These are phyloP conservation scores for Aspergillus sojae DNA, from an alignment of 2,329 filamentous ascomycete species.

Conservation along the genomic window DNA sequence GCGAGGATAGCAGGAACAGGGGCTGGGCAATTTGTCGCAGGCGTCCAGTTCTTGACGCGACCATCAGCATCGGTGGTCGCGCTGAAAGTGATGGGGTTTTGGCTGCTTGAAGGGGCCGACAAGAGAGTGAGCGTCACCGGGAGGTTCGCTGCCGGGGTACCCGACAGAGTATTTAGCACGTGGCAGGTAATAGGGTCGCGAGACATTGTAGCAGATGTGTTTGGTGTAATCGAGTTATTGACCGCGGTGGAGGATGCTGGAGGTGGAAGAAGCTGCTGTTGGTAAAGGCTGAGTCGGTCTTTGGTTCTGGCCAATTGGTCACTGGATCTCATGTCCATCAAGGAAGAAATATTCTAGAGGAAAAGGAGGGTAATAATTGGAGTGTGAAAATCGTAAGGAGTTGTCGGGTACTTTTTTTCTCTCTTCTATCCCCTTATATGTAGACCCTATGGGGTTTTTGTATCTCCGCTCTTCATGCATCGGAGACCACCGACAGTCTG, in stretches of 20 bases:
- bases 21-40: conserved; percentile 25
- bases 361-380: conserved; percentile 1
- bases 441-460: conserved; percentile 17
- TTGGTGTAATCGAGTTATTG: conserved; percentile 14
- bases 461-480: conserved; percentile 29
- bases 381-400: neutral
- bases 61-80: conserved; percentile 50
- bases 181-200: conserved; percentile 54
- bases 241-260: conserved; percentile 11
- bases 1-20: conserved; percentile 33
- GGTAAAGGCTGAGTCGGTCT: conserved; percentile 38
- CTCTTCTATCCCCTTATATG: neutral
- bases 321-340: conserved; percentile 27
- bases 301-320: conserved; percentile 28
- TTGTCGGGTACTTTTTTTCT: neutral
- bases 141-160: conserved; percentile 48
- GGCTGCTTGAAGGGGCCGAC: conserved; percentile 32
- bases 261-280: conserved; percentile 31
- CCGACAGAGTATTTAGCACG: conserved; percentile 52
- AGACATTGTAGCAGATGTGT: conserved; percentile 32
- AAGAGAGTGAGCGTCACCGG: conserved; percentile 59
- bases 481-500: conserved; percentile 39
- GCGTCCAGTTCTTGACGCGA: conserved; percentile 48
- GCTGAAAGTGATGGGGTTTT: conserved; percentile 34
- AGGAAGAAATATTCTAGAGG: conserved; percentile 12